phyloP scores from a whole-genome alignment of 2,329 filamentous ascomycete species.

The Hypoxylon sp. region DNA sequence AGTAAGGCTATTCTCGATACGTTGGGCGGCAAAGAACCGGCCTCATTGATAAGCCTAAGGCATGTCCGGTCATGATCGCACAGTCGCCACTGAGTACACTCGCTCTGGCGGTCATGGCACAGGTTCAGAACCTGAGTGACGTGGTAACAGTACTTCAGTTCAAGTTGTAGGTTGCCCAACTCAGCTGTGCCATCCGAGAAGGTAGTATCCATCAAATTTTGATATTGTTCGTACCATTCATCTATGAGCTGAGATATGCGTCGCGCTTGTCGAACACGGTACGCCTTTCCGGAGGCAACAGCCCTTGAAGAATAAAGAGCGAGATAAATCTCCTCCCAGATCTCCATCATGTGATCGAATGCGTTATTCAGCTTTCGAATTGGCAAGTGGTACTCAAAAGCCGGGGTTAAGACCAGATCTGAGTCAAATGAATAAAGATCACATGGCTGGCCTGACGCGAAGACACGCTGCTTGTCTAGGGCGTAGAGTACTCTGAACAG shows the following conservation, averaged over 20 bases:
- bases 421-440: slow-evolving; percentile 45
- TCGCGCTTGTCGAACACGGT: slow-evolving; percentile 26
- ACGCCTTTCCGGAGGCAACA: slow-evolving; percentile 7
- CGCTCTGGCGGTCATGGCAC: slow-evolving; percentile 32
- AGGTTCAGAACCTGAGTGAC: slow-evolving; percentile 45
- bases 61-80: slow-evolving; percentile 36
- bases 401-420: slow-evolving; percentile 26
- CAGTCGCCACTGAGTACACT: slow-evolving; percentile 22
- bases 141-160: slow-evolving; percentile 43
- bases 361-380: slow-evolving; percentile 29
- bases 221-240: slow-evolving; percentile 31
- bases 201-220: slow-evolving; percentile 12
- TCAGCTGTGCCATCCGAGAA: slow-evolving; percentile 12
- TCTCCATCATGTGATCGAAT: slow-evolving; percentile 41
- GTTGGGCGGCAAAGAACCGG: slow-evolving; percentile 13
- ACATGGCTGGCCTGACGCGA: slow-evolving; percentile 44
- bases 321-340: slow-evolving; percentile 47
- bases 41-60: slow-evolving; percentile 36
- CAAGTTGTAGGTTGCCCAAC: slow-evolving; percentile 23
- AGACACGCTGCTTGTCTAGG: slow-evolving; percentile 45
- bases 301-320: slow-evolving; percentile 40
- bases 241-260: slow-evolving; percentile 28
- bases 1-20: slow-evolving; percentile 35
- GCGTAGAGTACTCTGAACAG: slow-evolving; percentile 45
- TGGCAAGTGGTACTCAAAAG: background rate